phyloP scores from a whole-genome alignment of 73 alveolate species.

The Paramecium sexaurelia region DNA sequence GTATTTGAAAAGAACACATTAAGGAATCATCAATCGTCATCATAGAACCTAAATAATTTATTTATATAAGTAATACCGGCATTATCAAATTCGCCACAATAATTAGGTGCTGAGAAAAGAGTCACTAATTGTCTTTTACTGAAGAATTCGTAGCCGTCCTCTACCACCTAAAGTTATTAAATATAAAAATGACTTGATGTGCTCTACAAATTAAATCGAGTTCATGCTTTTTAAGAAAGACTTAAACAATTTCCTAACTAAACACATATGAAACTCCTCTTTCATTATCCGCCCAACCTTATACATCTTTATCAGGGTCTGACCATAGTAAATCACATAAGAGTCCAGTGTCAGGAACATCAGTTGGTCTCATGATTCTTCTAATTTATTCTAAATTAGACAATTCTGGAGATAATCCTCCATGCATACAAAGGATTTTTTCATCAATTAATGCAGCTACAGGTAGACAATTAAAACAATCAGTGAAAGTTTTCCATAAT shows the following conservation, averaged over 20 bases:
- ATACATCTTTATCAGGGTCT: slow-evolving; percentile 96
- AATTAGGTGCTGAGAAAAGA: slow-evolving; percentile 98
- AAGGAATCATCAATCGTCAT: slow-evolving; percentile 97
- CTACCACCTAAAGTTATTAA: slow-evolving; percentile 77
- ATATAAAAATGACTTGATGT: slow-evolving; percentile 77
- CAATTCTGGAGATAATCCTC: slow-evolving; percentile 98
- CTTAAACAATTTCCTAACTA: slow-evolving; percentile 90
- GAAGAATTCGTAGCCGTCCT: slow-evolving; percentile 99
- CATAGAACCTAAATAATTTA: slow-evolving; percentile 82
- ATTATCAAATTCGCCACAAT: slow-evolving; percentile 99
- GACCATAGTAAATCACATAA: slow-evolving; percentile 99
- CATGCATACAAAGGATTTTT: slow-evolving; percentile 98
- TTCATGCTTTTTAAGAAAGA: slow-evolving; percentile 89
- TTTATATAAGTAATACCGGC: slow-evolving; percentile 54
- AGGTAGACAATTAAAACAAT: slow-evolving; percentile 99
- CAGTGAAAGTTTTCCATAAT: slow-evolving; percentile 99
- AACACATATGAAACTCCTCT: slow-evolving; percentile 95
- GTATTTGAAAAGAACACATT: slow-evolving; percentile 96
- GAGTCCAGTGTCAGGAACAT: slow-evolving; percentile 99
- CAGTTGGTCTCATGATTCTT: slow-evolving; percentile 98
- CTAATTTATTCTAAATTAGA: slow-evolving; percentile 90
- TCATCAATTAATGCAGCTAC: slow-evolving; percentile 98
- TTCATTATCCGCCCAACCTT: slow-evolving; percentile 97
- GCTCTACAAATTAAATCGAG: slow-evolving; percentile 97
- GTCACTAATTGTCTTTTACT: slow-evolving; percentile 97